Conservation (phyloP, 2,329 filamentous ascomycete genomes). For the Trichoderma sp. region DNA sequence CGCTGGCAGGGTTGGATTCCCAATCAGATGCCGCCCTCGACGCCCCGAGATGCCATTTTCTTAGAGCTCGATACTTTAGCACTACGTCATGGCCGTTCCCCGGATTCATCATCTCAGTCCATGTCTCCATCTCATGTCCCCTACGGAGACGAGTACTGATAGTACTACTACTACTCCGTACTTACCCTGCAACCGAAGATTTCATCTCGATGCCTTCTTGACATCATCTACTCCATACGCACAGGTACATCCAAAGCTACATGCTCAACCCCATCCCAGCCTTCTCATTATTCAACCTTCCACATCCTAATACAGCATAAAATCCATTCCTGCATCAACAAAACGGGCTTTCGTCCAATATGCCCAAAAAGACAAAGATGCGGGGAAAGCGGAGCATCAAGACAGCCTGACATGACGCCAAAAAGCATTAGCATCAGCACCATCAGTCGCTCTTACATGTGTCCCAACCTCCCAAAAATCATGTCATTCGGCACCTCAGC, state of each 20-base stretch:
- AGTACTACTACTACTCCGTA: no score
- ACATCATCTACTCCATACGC: not conserved
- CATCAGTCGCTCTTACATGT: not conserved
- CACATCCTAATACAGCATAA: not conserved
- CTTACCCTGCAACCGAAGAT: not conserved
- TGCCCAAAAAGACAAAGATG: not conserved
- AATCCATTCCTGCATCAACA: not conserved
- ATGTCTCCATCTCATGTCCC: not conserved
- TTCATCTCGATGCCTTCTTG: not conserved
- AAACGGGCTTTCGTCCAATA: not conserved
- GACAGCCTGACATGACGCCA: not conserved
- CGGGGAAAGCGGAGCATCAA: constrained; percentile 9
- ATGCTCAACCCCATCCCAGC: not conserved
- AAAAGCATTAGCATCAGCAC: not conserved
- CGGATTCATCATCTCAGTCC: not conserved
- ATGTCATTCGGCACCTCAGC: not conserved
- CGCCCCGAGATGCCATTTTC: not conserved
- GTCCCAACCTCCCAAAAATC: not conserved
- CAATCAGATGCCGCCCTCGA: not conserved
- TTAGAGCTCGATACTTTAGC: not conserved
- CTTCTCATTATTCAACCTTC: not conserved
- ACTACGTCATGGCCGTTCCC: not conserved
- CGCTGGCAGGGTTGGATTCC: not conserved
- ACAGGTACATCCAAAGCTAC: no score
- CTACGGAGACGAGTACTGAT: no score